phyloP scores from a whole-genome alignment of 257 asterid species.

The Handroanthus guayacan region DNA sequence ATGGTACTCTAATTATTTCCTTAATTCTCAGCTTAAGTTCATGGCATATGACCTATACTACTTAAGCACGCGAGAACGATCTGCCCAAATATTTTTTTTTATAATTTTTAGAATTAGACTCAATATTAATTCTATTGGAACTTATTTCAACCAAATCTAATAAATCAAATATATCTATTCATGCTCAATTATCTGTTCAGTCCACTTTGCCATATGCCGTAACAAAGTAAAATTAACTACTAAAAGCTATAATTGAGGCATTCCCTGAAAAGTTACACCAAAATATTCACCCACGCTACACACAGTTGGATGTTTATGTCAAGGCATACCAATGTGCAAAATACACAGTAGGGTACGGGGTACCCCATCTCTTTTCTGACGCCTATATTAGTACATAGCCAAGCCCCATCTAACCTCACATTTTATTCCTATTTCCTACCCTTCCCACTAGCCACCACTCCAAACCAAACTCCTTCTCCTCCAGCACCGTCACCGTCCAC shows the following conservation, averaged over 20 bases:
- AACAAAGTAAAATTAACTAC: background rate
- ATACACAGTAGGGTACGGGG: background rate
- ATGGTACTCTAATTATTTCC: too few species aligned
- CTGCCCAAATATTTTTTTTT: too few species aligned
- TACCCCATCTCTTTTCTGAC: conserved; percentile 14
- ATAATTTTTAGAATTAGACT: too few species aligned
- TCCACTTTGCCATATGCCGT: too few species aligned
- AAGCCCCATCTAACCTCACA: conserved; percentile 23
- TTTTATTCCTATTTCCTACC: background rate
- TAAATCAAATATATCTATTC: too few species aligned
- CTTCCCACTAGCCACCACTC: background rate
- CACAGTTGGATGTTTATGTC: conserved; percentile 11
- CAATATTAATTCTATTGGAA: too few species aligned
- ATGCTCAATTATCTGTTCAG: too few species aligned
- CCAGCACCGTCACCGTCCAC: conserved; percentile 10
- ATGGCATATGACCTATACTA: too few species aligned
- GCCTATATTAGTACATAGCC: conserved; percentile 33
- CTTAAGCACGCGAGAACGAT: too few species aligned
- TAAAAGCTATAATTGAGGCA: background rate
- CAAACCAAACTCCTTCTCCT: conserved; percentile 6
- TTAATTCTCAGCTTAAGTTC: too few species aligned
- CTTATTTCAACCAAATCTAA: too few species aligned
- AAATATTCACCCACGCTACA: background rate
- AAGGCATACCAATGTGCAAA: background rate
- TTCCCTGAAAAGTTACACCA: background rate